Evolutionary conservation across 2,329 filamentous ascomycete species (phyloP).

Genomic region (Fusarium humuli): DNA sequence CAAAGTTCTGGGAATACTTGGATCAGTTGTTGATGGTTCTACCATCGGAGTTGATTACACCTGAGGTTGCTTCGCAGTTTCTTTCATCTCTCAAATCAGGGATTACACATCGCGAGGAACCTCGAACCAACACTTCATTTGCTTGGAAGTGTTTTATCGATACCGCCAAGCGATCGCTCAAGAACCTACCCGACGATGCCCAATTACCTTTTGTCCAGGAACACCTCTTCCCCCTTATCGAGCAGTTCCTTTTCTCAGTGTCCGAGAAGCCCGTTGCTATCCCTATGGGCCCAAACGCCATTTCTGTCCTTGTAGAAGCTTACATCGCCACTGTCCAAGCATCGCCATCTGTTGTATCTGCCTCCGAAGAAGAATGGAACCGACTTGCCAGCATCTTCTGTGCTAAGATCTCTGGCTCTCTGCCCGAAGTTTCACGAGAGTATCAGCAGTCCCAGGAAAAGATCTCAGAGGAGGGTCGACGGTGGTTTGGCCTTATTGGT

Average conservation of each 20-base stretch:
- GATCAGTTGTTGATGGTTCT: slow-evolving; percentile 72
- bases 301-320: slow-evolving; percentile 59
- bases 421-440: slow-evolving; percentile 84
- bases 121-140: slow-evolving; percentile 71
- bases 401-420: slow-evolving; percentile 75
- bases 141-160: slow-evolving; percentile 84
- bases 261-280: slow-evolving; percentile 53
- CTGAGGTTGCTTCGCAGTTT: slow-evolving; percentile 69
- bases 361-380: slow-evolving; percentile 71
- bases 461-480: slow-evolving; percentile 73
- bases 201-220: slow-evolving; percentile 60
- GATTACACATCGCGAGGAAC: slow-evolving; percentile 79
- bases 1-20: slow-evolving; percentile 79
- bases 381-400: slow-evolving; percentile 71
- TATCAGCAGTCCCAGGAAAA: slow-evolving; percentile 77
- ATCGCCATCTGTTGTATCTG: slow-evolving; percentile 57
- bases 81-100: slow-evolving; percentile 77
- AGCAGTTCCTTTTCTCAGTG: slow-evolving; percentile 64
- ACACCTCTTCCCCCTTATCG: slow-evolving; percentile 65
- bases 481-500: slow-evolving; percentile 72
- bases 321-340: slow-evolving; percentile 59
- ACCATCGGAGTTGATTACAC: slow-evolving; percentile 57
- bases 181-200: slow-evolving; percentile 58
- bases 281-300: slow-evolving; percentile 51
- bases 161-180: slow-evolving; percentile 66